phyloP scores from a whole-genome alignment of 306 rosid species.

The Malus asiatica region DNA sequence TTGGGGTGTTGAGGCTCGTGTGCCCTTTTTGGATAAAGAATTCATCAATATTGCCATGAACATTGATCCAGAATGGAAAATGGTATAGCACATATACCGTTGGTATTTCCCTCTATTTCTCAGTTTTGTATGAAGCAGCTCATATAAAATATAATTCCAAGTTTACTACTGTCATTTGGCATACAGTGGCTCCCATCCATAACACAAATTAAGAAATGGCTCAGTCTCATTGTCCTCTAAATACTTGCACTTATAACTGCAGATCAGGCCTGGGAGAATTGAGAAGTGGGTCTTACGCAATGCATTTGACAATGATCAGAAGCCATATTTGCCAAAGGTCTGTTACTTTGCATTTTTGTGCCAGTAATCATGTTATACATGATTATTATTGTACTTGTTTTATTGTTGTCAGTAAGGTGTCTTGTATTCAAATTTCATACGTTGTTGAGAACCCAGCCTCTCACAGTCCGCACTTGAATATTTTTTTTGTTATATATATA shows the following conservation, averaged over 20 bases:
- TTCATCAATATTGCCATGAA: slow-evolving; percentile 67
- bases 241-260: slow-evolving; percentile 23
- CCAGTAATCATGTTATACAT: not conserved
- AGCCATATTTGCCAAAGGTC: slow-evolving; percentile 92
- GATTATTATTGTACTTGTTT: not conserved
- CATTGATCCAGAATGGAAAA: slow-evolving; percentile 92
- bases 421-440: not conserved
- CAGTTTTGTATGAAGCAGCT: not conserved
- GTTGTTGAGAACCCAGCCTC: too few species aligned
- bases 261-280: slow-evolving; percentile 80
- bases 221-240: not conserved
- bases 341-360: slow-evolving; percentile 16
- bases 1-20: slow-evolving; percentile 99
- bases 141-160: not conserved
- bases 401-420: not conserved
- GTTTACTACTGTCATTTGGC: not conserved
- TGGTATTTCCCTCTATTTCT: not conserved
- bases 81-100: slow-evolving; percentile 34
- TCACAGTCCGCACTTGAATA: too few species aligned
- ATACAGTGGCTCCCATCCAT: not conserved
- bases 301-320: slow-evolving; percentile 84
- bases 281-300: slow-evolving; percentile 97
- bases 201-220: not conserved
- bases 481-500: too few species aligned
- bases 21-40: slow-evolving; percentile 87